Evolutionary conservation across 306 rosid species (phyloP), one percentile per base, ranked within the genome.

Genomic region (Lathyrus aphaca): DNA sequence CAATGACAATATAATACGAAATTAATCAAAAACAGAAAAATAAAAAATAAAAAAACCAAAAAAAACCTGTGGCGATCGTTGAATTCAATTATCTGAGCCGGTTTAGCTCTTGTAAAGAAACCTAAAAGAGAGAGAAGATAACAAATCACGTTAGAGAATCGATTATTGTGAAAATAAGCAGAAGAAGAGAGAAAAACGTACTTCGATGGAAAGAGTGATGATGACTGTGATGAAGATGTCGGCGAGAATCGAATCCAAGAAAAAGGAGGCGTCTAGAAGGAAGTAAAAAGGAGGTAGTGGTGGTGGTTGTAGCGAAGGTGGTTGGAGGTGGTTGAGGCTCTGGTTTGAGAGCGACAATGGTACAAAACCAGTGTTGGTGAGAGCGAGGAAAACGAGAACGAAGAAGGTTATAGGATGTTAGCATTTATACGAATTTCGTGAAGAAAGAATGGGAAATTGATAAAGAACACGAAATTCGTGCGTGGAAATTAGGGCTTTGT

Each of bases 71-170:
- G 99, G 4, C 77, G 71, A 83, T 95, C 99, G 56, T 70, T 74
- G 76, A 87, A 64, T 58, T 89, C 91, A 35, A 95, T 84, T 50
- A 29, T 75, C 73, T 74, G 76, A 1, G 77, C 80, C 40, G 83
- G 91, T 63, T 91, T 91, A 27, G 99, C 89, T 74, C 96, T 86
- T 17, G 97, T 91, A 30, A 95, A 76, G 75, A 95, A 83, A 69
- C 15, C 97, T 95, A 75, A 25, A 23, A 44, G 16, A 62, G 16
- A 39, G 1, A 74, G 44, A 19, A 19, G 4, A 56, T 27, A 14
- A 56, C 0, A 6, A 29, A 4, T 3, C 6, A 21, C 13, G 10
- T 14, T 43, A 12, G 11, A 64, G 1, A 65, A 44, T 42, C 12
- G 39, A 64, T 13, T 43, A 44, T 21, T 5, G 38, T 0, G 48